Evolutionary conservation across 2,329 filamentous ascomycete species (phyloP), one percentile per base, ranked within the genome.

Genomic region (Hypoxylon sp.): DNA sequence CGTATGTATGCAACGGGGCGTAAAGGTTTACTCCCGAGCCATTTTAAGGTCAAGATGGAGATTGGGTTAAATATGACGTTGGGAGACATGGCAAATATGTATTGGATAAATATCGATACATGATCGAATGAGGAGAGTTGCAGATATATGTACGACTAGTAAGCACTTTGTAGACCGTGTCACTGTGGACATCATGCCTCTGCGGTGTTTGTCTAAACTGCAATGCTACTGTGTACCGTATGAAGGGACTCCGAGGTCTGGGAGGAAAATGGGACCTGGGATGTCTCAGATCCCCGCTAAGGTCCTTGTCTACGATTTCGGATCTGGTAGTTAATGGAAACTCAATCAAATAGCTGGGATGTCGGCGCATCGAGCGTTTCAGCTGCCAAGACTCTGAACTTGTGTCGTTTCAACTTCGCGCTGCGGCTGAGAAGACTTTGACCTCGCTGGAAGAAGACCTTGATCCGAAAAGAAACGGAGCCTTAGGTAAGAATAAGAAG

Each of bases 381-480:
- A 70, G 58, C 53, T 63, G 68, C 68, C 65, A 68, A 68, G 68
- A 63, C 28, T 70, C 61, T 68, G 63, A 61, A 68, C 68, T 60
- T 51, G 50, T 19, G 43, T 41, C 25, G 68, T 70, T 70, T 70
- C 68, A 68, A 70, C 53, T 38, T 25, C 45, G n/a, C 53, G 52
- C 46, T 53, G 60, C 55, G 53, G 59, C 63, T 66, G 49, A 63
- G 52, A 50, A 57, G 45, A 52, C 58, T 17, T 28, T 28, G 28
- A 52, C 52, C 23, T 36, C 34, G 19, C 36, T 45, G 11, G 43
- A 50, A 43, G 41, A 19, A 25, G 23, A 32, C 14, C 46, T 25
- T 23, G 23, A 23, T 23, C 23, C 23, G 21, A 28, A 46, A 28
- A 41, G 34, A 23, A 36, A 51, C 17, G 5, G 14, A 41, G 14